phyloP scores from a whole-genome alignment of 441 rosid species.

The Gossypium davidsonii region DNA sequence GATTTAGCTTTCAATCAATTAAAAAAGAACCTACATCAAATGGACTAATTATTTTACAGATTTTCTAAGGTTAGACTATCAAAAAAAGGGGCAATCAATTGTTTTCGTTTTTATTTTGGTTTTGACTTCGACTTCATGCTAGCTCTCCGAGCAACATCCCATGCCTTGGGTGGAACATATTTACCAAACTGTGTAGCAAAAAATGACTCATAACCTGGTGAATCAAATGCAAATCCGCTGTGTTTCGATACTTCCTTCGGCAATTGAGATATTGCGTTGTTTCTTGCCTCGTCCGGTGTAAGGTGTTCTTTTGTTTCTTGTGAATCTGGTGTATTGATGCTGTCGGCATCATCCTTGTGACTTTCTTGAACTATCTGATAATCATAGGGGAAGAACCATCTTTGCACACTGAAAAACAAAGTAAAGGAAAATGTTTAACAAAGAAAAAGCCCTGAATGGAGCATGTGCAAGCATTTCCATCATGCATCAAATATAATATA shows the following conservation, averaged over 20 bases:
- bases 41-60: conserved; percentile 30
- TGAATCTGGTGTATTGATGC: conserved; percentile 34
- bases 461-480: not conserved
- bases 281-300: conserved; percentile 74
- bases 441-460: not conserved
- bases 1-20: not conserved
- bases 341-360: conserved; percentile 66
- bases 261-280: conserved; percentile 80
- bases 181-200: conserved; percentile 82
- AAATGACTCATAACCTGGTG: conserved; percentile 95
- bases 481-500: conserved; percentile 2
- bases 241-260: conserved; percentile 87
- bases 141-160: conserved; percentile 98
- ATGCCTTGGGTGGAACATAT: conserved; percentile 87
- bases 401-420: conserved; percentile 50
- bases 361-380: conserved; percentile 91
- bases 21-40: conserved; percentile 3
- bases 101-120: conserved; percentile 27
- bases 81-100: conserved; percentile 21
- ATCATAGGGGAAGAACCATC: conserved; percentile 94
- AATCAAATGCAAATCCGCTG: conserved; percentile 94
- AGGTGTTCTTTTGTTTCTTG: conserved; percentile 53
- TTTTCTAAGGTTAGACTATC: conserved; percentile 9
- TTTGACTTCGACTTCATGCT: conserved; percentile 56
- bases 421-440: not conserved